A percentile compares a stretch with the other conserved stretches of the same genome.
Conservation (phyloP, 768 basidiomycete genomes). For the Kwoniella bestiolae region DNA sequence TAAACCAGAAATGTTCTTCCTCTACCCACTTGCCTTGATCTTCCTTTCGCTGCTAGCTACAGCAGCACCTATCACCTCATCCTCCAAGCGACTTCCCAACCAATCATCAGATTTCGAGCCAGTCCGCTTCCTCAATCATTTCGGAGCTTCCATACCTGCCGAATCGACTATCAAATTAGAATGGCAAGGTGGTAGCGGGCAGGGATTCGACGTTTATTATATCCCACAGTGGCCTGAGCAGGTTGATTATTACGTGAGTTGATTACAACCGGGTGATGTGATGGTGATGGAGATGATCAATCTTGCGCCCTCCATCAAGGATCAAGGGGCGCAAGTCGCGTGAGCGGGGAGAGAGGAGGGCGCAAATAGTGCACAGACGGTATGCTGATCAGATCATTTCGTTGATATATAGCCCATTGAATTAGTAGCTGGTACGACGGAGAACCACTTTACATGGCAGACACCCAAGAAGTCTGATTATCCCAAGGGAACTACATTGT, state of each 20-base stretch:
- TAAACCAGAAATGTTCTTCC: conserved; percentile 19
- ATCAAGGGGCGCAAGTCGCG: neutral
- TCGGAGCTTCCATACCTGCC: conserved; percentile 21
- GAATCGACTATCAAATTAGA: conserved; percentile 17
- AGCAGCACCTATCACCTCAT: conserved; percentile 6
- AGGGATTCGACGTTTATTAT: conserved; percentile 31
- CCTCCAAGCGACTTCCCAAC: neutral
- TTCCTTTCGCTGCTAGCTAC: conserved; percentile 16
- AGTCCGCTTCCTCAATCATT: conserved; percentile 20
- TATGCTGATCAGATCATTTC: neutral
- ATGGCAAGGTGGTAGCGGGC: conserved; percentile 27
- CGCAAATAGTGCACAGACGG: neutral
- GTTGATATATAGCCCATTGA: conserved; percentile 21
- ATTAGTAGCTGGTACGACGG: conserved; percentile 10
- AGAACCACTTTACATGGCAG: conserved; percentile 19
- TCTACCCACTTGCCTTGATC: conserved; percentile 18
- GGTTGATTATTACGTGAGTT: conserved; percentile 28
- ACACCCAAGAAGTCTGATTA: conserved; percentile 16
- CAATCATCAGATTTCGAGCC: conserved; percentile 3
- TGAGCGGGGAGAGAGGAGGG: neutral
- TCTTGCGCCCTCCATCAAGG: neutral
- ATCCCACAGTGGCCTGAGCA: conserved; percentile 34
- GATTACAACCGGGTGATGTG: neutral
- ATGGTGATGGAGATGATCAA: neutral
- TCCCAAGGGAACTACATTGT: conserved; percentile 31